Conservation (phyloP, 2,329 filamentous ascomycete genomes). For the Sporothrix pallida region DNA sequence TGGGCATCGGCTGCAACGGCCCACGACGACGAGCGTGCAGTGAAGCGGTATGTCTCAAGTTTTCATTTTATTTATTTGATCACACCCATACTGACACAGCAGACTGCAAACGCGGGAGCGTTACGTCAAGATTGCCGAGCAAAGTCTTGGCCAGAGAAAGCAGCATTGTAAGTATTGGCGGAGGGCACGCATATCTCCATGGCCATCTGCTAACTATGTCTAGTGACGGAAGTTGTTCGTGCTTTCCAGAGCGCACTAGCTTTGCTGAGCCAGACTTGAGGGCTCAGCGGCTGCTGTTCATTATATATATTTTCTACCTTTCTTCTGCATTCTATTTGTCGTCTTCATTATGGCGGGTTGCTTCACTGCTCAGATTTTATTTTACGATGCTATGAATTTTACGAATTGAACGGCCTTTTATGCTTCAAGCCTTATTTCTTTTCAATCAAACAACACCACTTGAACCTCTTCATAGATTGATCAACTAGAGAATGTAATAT, state of each 20-base stretch:
- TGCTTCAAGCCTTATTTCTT: not conserved
- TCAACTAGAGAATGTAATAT: not conserved
- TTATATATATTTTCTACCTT: not conserved
- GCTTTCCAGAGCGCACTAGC: conserved; percentile 68
- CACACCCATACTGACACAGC: conserved; percentile 32
- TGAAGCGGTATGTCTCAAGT: conserved; percentile 67
- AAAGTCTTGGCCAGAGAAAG: conserved; percentile 73
- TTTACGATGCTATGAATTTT: conserved; percentile 10
- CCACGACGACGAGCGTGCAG: conserved; percentile 77
- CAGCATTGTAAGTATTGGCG: conserved; percentile 70
- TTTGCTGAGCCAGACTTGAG: conserved; percentile 51
- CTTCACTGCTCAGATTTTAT: not conserved
- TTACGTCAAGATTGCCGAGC: conserved; percentile 76
- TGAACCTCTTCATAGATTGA: no score
- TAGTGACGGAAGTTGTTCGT: conserved; percentile 63
- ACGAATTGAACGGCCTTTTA: not conserved
- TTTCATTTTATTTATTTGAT: not conserved
- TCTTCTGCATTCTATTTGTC: not conserved
- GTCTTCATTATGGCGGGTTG: not conserved
- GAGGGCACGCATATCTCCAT: not conserved
- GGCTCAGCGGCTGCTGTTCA: no score
- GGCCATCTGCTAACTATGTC: conserved; percentile 37
- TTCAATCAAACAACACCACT: not conserved
- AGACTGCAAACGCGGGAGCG: conserved; percentile 80
- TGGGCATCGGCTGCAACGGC: conserved; percentile 77